Conservation (phyloP, 805 yeast species). For the Saccharomycopsis oosterbeekiorum region DNA sequence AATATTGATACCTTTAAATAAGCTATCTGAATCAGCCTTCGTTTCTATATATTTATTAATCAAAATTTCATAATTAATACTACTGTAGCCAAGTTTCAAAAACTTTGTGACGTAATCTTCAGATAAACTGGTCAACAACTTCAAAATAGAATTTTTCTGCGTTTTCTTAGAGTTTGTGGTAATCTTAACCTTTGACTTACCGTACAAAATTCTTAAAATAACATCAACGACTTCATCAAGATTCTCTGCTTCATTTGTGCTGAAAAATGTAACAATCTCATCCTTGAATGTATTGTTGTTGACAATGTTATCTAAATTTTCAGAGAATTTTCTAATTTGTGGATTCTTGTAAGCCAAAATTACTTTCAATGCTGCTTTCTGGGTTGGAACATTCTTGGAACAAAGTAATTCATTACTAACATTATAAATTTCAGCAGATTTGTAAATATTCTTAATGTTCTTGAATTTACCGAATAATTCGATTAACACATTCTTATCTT, state of each 20-base stretch:
- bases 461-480: conserved; percentile 56
- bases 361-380: conserved; percentile 62
- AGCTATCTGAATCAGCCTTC: conserved; percentile 6
- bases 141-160: conserved; percentile 59
- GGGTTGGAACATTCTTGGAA: conserved; percentile 51
- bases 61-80: conserved; percentile 34
- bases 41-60: conserved; percentile 22
- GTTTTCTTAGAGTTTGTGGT: conserved; percentile 64
- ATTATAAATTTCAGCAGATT: conserved; percentile 42
- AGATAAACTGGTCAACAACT: conserved; percentile 48
- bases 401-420: conserved; percentile 49
- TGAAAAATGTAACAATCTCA: conserved; percentile 59
- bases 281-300: conserved; percentile 83
- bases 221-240: conserved; percentile 53
- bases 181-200: conserved; percentile 66
- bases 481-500: conserved; percentile 49
- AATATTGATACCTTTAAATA: conserved; percentile 16
- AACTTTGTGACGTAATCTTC: conserved; percentile 47
- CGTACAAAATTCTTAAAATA: conserved; percentile 61
- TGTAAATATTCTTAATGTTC: conserved; percentile 45
- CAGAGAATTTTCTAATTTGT: conserved; percentile 56
- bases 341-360: conserved; percentile 55
- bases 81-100: conserved; percentile 50
- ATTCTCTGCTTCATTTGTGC: conserved; percentile 47
- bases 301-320: conserved; percentile 59